A percentile compares a stretch with the other conserved stretches of the same genome.
These are phyloP conservation scores for Talaromyces sp. DNA, from an alignment of 2,329 filamentous ascomycete species.

Conservation along the genomic window DNA sequence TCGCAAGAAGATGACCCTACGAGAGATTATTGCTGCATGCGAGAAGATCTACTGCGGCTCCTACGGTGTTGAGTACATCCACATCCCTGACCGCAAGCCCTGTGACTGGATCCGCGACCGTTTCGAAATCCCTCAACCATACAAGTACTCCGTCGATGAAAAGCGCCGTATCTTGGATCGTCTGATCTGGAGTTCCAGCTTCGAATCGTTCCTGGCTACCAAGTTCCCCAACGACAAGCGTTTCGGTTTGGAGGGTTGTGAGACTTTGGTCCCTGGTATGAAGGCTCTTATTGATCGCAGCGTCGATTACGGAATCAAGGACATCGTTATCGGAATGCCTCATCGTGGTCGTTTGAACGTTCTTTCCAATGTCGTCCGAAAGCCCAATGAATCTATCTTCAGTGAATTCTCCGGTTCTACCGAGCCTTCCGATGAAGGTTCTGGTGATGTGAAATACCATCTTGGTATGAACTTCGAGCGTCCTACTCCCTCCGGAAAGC, in stretches of 20 bases:
- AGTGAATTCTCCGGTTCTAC: slow-evolving; percentile 90
- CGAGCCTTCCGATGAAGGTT: slow-evolving; percentile 88
- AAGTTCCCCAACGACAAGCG: slow-evolving; percentile 99
- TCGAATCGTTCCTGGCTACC: slow-evolving; percentile 89
- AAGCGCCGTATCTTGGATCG: slow-evolving; percentile 96
- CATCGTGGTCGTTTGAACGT: slow-evolving; percentile 98
- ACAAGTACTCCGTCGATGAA: slow-evolving; percentile 97
- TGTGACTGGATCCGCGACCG: slow-evolving; percentile 98
- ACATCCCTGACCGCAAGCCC: slow-evolving; percentile 94
- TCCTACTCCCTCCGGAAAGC: slow-evolving; percentile 95
- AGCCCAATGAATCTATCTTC: slow-evolving; percentile 99
- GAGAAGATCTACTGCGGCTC: slow-evolving; percentile 95
- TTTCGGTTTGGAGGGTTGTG: slow-evolving; percentile 95
- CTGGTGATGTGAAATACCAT: slow-evolving; percentile 98
- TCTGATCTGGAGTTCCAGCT: slow-evolving; percentile 97
- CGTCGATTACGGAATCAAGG: slow-evolving; percentile 97
- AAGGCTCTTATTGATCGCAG: slow-evolving; percentile 98
- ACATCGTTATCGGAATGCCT: slow-evolving; percentile 99
- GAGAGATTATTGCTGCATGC: slow-evolving; percentile 88
- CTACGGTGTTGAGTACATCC: slow-evolving; percentile 98
- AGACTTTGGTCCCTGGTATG: slow-evolving; percentile 96
- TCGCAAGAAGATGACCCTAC: slow-evolving; percentile 91
- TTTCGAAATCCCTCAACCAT: slow-evolving; percentile 86
- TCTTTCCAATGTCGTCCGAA: slow-evolving; percentile 95
- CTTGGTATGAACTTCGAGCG: slow-evolving; percentile 99